Conservation (phyloP, 2,329 filamentous ascomycete genomes). For the Cladophialophora exuberans region DNA sequence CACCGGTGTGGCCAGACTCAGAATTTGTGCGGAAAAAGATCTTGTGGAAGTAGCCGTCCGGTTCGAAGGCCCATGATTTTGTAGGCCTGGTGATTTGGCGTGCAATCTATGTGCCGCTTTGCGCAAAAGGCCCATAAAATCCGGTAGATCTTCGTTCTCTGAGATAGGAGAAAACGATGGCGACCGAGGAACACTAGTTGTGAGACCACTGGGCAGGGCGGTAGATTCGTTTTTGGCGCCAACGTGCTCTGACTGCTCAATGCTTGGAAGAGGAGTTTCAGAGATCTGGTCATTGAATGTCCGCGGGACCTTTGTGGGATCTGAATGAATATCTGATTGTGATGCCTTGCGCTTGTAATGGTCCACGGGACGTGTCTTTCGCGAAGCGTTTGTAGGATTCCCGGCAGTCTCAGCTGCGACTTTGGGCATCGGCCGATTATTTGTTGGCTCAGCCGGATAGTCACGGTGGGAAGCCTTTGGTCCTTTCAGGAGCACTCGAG, state of each 20-base stretch:
- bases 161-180: slow-evolving; percentile 14
- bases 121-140: slow-evolving; percentile 5
- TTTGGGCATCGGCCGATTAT: background rate
- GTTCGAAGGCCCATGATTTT: background rate
- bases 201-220: background rate
- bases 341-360: slow-evolving; percentile 18
- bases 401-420: background rate
- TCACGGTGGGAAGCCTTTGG: no score
- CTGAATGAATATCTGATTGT: slow-evolving; percentile 7
- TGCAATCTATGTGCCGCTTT: background rate
- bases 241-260: background rate
- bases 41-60: background rate
- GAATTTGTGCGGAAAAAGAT: background rate
- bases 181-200: background rate
- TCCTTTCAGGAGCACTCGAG: no score
- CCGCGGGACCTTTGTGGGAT: slow-evolving; percentile 6
- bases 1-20: background rate
- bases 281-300: background rate
- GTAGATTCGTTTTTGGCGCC: no score
- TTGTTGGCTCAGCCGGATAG: no score
- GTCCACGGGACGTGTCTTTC: background rate
- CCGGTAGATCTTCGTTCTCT: slow-evolving; percentile 14
- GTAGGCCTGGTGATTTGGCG: background rate
- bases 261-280: background rate
- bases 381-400: background rate